Base-by-base conservation (phyloP, 306 rosid genomes). In the Cucurbita moschata region DNA sequence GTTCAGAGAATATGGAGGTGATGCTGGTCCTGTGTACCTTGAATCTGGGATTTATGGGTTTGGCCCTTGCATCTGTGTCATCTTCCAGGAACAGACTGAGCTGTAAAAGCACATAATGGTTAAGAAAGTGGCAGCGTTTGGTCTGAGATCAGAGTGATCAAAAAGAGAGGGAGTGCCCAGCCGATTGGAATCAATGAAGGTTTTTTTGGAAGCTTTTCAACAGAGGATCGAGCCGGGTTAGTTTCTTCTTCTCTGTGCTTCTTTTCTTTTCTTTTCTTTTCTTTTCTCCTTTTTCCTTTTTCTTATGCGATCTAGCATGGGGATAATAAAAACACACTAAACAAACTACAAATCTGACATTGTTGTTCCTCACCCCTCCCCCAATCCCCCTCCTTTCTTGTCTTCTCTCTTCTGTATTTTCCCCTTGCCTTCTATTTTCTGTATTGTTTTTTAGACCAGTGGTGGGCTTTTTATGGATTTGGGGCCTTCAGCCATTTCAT, bases 331-430 rank as follows among this genome's bases (percentile, higher is more conserved):
- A 75, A 81, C 81, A 83, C 77, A 85, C 79, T 80, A 87, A 82
- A 72, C 82, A 78, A 82, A 82, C 85, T 80, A 78, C 87, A 86
- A 82, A 76, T 88, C 92, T 90, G 96, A 88, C 96, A 87, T 74
- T 79, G 79, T 79, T 85, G 81, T 77, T 78, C 81, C 71, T 65
- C 78, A 30, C 76, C 56, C 58, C 39, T 35, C 40, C 58, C 42
- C 38, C 52, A 42, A 11, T 43, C 53, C 13, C 52, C 54, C 54
- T 66, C 54, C 72, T 42, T 43, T 10, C 11, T 54, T 72, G 75
- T 66, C 47, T 54, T 50, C 53, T 40, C 54, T 43, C 53, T 68
- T 68, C 55, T 68, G 57, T 68, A 47, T 68, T 68, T 26, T 23
- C 21, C 54, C 39, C 79, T 84, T 77, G 73, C 44, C 26, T 71